These are phyloP conservation scores for Termitomyces sp. DNA, from an alignment of 768 basidiomycete species.

Conservation along the genomic window DNA sequence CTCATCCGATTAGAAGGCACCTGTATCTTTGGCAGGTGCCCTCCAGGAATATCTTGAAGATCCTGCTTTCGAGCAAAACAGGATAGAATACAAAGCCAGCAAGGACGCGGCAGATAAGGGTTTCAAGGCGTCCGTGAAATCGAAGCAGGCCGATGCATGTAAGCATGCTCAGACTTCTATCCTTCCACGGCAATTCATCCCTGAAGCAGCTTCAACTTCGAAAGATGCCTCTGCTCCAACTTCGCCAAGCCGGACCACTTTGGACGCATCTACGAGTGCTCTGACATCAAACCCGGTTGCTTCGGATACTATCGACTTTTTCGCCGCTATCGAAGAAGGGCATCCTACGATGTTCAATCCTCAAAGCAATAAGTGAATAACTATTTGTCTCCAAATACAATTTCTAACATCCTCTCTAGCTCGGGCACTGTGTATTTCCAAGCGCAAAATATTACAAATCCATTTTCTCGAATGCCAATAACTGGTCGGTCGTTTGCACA, in stretches of 20 bases:
- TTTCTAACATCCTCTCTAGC: slow-evolving; percentile 22
- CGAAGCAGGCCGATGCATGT: slow-evolving; percentile 24
- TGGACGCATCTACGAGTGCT: slow-evolving; percentile 11
- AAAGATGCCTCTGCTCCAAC: neutral
- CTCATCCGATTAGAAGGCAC: slow-evolving; percentile 52
- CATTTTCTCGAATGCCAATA: slow-evolving; percentile 64
- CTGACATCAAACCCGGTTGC: slow-evolving; percentile 8
- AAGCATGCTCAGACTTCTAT: slow-evolving; percentile 9
- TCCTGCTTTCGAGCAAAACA: slow-evolving; percentile 94
- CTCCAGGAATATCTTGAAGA: slow-evolving; percentile 96
- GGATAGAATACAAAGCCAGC: slow-evolving; percentile 85
- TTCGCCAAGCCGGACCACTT: slow-evolving; percentile 1
- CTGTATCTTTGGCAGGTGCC: slow-evolving; percentile 88
- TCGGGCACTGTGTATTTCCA: slow-evolving; percentile 45
- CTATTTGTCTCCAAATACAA: neutral
- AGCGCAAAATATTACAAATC: slow-evolving; percentile 62
- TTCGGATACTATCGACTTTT: slow-evolving; percentile 66
- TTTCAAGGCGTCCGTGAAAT: slow-evolving; percentile 16
- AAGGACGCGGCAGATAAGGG: slow-evolving; percentile 55
- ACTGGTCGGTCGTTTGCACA: slow-evolving; percentile 42
- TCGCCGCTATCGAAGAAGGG: slow-evolving; percentile 79
- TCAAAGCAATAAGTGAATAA: slow-evolving; percentile 45
- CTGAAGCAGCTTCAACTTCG: neutral
- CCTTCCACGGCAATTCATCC: neutral
- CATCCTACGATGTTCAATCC: slow-evolving; percentile 70